Base-by-base conservation (phyloP, 2,329 filamentous ascomycete genomes). In the Lojkania enalia region DNA sequence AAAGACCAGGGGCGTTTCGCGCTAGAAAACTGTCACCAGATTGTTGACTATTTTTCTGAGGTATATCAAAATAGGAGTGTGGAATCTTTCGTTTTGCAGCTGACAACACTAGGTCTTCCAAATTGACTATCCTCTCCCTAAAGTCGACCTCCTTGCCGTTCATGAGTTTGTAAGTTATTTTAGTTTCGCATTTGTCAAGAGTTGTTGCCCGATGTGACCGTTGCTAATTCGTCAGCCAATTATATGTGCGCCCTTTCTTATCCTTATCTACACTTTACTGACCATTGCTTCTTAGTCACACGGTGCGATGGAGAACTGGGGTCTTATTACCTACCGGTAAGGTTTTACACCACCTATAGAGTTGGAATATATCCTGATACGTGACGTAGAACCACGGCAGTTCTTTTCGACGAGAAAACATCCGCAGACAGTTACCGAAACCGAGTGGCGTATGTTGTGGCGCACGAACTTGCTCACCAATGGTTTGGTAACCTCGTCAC, bases 221-320 rank as follows among this genome's bases (percentile, higher is more conserved):
- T 47, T 31, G 54, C 58, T 62, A 44, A 61, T 60, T 46, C 5
- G 14, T 39, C 51, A 73, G 71, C 66, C 69, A 64, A 73, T 74
- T 46, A 74, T 71, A 70, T 45, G 67, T 74, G 64, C 57, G 54
- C 50, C 55, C 45, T 44, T 20, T 39, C 39, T 25, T 36, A 30
- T 23, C 13, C 38, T 16, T 15, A 3, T 35, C 15, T 20, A 40
- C n/a, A 16, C 20, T 25, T 48, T 31, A 56, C 76, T 80, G 61
- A 79, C 67, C 62, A 39, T 50, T 58, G 60, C 40, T 54, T 66
- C 57, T 54, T 73, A 81, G 78, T 80, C 77, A 61, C 77, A 81
- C 47, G 92, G 92, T 55, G 92, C 91, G 52, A 96, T 97, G 91
- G 91, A 97, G 79, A 97, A 97, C 71, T 97, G 92, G 92, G 92